Base-by-base conservation (phyloP, 2,329 filamentous ascomycete species). In the Talaromyces piceae region DNA sequence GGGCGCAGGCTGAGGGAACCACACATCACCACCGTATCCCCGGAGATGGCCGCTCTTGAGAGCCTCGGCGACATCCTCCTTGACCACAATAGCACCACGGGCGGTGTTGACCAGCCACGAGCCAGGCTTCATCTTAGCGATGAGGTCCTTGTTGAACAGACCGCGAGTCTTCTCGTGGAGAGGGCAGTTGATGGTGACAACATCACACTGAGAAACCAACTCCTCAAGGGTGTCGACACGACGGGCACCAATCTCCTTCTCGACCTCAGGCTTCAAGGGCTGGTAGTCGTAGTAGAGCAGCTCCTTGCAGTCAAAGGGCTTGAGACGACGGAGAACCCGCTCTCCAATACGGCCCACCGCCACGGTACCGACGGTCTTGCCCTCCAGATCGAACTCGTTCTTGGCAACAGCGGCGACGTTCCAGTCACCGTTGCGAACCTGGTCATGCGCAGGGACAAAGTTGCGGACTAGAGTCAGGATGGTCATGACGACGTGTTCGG, bases 211-310 rank as follows among this genome's bases (percentile, higher is more conserved):
- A 37, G 82, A 79, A 57, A 98, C 75, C 83, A 98, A 86, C 73
- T 97, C 91, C 80, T 96, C 91, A 65, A 98, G 84, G 65, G 71
- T 81, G 45, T 91, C 86, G 54, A 97, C 90, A 56, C 93, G 84
- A 65, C 89, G 82, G 82, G 86, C 91, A 71, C 91, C 91, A 74
- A 97, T 97, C 79, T 96, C 91, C 74, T 87, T 83, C 83, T 97
- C 91, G 64, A 83, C 79, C 78, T 95, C 90, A 55, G 88, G 67
- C 55, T 76, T 79, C 59, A 98, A 80, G 48, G 91, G 90, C 81
- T 98, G 93, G 86, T 98, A 98, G 78, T 98, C 93, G 72, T 88
- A 97, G 87, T 98, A 98, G 58, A 97, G 83, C 47, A 98, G 83
- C 81, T 97, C 91, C 85, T 95, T 95, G 88, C 93, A 98, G 80